A percentile compares a stretch with the other conserved stretches of the same genome.
Conservation (phyloP, 1,139 yeast species). For the Hanseniaspora uvarum region DNA sequence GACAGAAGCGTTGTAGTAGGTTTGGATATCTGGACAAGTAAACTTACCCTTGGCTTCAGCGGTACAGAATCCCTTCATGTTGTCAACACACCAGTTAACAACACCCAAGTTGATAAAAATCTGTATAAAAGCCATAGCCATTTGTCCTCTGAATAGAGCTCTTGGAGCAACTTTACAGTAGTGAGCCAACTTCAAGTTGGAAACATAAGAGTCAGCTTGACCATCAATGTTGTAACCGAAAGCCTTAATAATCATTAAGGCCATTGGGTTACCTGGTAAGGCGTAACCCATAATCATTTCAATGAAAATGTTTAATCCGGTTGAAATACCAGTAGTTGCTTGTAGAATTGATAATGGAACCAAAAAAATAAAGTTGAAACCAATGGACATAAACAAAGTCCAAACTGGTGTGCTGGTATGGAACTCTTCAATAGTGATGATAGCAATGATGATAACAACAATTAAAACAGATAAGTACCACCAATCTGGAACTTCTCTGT, state of each 20-base stretch:
- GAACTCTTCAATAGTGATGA: conserved; percentile 39
- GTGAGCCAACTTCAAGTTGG: conserved; percentile 52
- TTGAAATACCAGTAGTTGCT: conserved; percentile 43
- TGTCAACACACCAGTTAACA: conserved; percentile 42
- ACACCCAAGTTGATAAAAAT: conserved; percentile 45
- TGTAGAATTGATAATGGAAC: conserved; percentile 43
- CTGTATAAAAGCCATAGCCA: conserved; percentile 38
- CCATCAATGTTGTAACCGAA: conserved; percentile 50
- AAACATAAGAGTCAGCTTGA: conserved; percentile 50
- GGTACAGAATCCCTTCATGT: conserved; percentile 40
- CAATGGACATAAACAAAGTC: conserved; percentile 50
- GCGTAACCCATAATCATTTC: conserved; percentile 56
- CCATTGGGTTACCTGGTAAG: conserved; percentile 53
- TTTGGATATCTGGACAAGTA: conserved; percentile 38
- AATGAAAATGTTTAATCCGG: conserved; percentile 49
- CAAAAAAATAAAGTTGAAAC: conserved; percentile 44
- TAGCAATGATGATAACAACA: conserved; percentile 42
- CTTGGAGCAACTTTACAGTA: conserved; percentile 53
- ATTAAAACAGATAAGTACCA: conserved; percentile 43
- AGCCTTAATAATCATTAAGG: conserved; percentile 49
- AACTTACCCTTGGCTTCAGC: conserved; percentile 37
- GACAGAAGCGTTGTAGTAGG: conserved; percentile 44
- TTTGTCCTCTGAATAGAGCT: conserved; percentile 50
- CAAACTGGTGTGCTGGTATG: conserved; percentile 37
- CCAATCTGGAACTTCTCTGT: conserved; percentile 56